phyloP scores from a whole-genome alignment of 2,329 filamentous ascomycete species.

The Arachnomyces sp. region DNA sequence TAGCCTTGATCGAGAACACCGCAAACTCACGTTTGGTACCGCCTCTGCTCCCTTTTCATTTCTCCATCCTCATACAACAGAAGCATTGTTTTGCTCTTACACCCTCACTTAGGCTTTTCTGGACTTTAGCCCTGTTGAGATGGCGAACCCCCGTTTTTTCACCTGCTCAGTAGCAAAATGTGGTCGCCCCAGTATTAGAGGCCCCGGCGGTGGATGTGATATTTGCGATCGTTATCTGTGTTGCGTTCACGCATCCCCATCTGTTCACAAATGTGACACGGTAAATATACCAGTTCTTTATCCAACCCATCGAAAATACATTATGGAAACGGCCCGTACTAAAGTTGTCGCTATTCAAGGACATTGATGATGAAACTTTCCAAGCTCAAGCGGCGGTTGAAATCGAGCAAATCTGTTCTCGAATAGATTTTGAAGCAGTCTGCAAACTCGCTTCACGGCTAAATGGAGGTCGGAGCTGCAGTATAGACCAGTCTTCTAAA shows the following conservation, averaged over 20 bases:
- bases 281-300: slow-evolving; percentile 13
- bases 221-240: slow-evolving; percentile 36
- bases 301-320: slow-evolving; percentile 11
- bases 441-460: slow-evolving; percentile 27
- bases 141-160: too few species aligned
- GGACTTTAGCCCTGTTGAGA: too few species aligned
- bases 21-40: too few species aligned
- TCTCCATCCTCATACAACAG: too few species aligned
- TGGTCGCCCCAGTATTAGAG: too few species aligned
- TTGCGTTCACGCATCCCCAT: slow-evolving; percentile 23
- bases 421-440: slow-evolving; percentile 32
- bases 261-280: slow-evolving; percentile 32
- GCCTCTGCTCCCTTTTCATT: too few species aligned
- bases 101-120: too few species aligned
- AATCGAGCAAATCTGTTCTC: slow-evolving; percentile 29
- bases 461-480: slow-evolving; percentile 28
- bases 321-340: slow-evolving; percentile 3
- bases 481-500: slow-evolving; percentile 30
- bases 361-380: slow-evolving; percentile 24
- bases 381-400: slow-evolving; percentile 27
- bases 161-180: too few species aligned
- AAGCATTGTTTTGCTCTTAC: too few species aligned
- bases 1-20: too few species aligned
- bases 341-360: too few species aligned
- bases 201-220: slow-evolving; percentile 28